Percentiles rank a stretch among this genome's conserved stretches.
Conservation (phyloP, 306 rosid species). For the Ceratonia siliqua region DNA sequence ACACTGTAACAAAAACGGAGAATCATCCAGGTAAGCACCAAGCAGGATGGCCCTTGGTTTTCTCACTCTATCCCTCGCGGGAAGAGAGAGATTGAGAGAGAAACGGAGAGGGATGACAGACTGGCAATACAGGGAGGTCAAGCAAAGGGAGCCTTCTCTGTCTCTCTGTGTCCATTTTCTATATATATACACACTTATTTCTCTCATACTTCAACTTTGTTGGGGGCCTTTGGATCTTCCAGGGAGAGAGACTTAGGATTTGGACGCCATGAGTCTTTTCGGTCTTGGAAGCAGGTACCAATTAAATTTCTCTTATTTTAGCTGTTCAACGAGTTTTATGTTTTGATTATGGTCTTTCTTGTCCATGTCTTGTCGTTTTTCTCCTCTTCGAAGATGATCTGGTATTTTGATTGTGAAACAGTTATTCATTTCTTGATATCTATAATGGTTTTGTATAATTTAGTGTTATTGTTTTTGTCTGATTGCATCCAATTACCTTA, state of each 20-base stretch:
- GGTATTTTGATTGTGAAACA: slow-evolving; percentile 7
- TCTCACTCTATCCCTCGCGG: slow-evolving; percentile 29
- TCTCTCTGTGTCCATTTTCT: slow-evolving; percentile 9
- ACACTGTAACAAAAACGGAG: background rate
- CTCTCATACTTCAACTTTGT: slow-evolving; percentile 26
- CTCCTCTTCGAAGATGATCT: slow-evolving; percentile 12
- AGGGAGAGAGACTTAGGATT: slow-evolving; percentile 44
- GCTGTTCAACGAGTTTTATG: background rate
- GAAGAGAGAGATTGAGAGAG: slow-evolving; percentile 34
- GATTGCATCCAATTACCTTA: background rate
- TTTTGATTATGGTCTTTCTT: background rate
- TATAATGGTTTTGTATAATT: background rate
- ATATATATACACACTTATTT: slow-evolving; percentile 13
- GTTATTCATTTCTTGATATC: background rate
- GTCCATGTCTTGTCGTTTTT: background rate
- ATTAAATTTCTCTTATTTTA: background rate
- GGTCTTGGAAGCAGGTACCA: slow-evolving; percentile 88
- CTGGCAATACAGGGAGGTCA: slow-evolving; percentile 52
- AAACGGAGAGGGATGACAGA: slow-evolving; percentile 47
- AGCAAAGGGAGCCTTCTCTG: slow-evolving; percentile 9
- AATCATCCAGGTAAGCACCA: slow-evolving; percentile 41
- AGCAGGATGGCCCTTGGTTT: slow-evolving; percentile 41
- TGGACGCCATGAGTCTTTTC: slow-evolving; percentile 78
- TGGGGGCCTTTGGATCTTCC: slow-evolving; percentile 49
- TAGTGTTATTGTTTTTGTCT: background rate